Base-by-base conservation (phyloP, 2,329 filamentous ascomycete species). In the Colletotrichum navitas region DNA sequence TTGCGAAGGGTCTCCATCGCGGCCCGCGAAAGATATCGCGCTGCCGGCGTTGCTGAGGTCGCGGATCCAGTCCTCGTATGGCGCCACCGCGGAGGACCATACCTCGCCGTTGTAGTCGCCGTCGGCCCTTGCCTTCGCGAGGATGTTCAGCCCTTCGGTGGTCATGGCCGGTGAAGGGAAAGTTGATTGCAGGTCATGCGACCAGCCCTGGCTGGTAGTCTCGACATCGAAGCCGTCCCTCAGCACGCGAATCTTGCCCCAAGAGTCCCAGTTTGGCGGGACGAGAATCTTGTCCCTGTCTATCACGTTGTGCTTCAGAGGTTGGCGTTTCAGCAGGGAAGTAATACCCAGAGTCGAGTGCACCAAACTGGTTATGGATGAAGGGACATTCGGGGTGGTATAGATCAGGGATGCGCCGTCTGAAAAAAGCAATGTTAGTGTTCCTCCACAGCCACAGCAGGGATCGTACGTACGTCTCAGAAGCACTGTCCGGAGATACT, bases 251-350 rank as follows among this genome's bases (percentile, higher is more conserved):
- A 99, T 98, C 83, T 98, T 99, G 71, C 94, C 95, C 93, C 94
- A 98, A 0, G 95, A 98, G 81, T 99, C 96, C 96, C 96, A 99
- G 80, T 98, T 98, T 21, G 95, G 93, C 1, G 95, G 95, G 0
- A 99, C 93, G 6, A 98, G 87, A 66, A 99, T 95, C 85, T 97
- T 97, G 81, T 97, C 95, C 71, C 95, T 89, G 82, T 96, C 96
- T 75, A 97, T 96, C 72, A 97, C 93, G 77, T 97, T 97, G 80
- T 95, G 93, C 82, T 94, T 96, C 32, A 97, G 86, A 32, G 92
- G 90, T 77, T 94, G 89, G 74, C 91, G 89, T 81, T 94, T 94
- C 24, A 97, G 85, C 26, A 96, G 87, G 29, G 93, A 97, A 72
- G 93, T 94, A 79, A 97, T 95, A 65, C 93, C 93, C 24, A 98